phyloP scores from a whole-genome alignment of 805 yeast species.

The Candida takata region DNA sequence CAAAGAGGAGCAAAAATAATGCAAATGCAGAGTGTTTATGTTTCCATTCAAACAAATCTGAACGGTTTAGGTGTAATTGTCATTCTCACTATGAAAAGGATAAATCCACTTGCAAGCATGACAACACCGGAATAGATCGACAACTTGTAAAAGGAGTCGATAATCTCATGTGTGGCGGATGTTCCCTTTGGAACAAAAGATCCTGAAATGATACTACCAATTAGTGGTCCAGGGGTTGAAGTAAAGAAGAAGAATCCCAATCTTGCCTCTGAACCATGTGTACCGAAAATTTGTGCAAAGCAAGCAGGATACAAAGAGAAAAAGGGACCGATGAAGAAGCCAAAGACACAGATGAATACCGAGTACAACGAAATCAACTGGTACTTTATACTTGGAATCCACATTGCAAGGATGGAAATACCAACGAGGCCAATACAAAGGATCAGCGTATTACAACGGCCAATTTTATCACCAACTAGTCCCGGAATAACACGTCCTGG shows the following conservation, averaged over 20 bases:
- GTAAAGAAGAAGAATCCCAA: constrained; percentile 14
- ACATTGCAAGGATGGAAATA: constrained; percentile 9
- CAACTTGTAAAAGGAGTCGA: constrained; percentile 13
- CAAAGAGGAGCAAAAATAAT: too few relatives aligned
- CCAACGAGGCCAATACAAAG: constrained; percentile 8
- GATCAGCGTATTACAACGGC: constrained; percentile 16
- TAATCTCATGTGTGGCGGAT: constrained; percentile 2
- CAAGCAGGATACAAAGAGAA: constrained; percentile 20
- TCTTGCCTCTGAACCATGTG: constrained; percentile 14
- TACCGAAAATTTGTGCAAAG: constrained; percentile 18
- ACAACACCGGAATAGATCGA: constrained; percentile 16
- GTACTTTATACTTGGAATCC: constrained; percentile 15
- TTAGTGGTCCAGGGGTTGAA: constrained; percentile 18
- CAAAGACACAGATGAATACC: constrained; percentile 15
- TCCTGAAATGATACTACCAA: constrained; percentile 21
- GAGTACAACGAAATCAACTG: constrained; percentile 9
- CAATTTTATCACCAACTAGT: constrained; percentile 15
- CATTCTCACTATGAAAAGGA: constrained; percentile 11
- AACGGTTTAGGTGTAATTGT: constrained; percentile 9
- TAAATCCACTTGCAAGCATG: constrained; percentile 6
- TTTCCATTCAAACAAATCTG: constrained; percentile 10
- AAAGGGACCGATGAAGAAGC: constrained; percentile 17
- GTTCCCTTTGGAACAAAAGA: constrained; percentile 16
- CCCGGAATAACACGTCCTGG: constrained; percentile 23
- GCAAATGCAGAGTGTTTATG: too few relatives aligned